Evolutionary conservation across 768 basidiomycete genomes (phyloP).

Genomic region (Lepiota venenata): DNA sequence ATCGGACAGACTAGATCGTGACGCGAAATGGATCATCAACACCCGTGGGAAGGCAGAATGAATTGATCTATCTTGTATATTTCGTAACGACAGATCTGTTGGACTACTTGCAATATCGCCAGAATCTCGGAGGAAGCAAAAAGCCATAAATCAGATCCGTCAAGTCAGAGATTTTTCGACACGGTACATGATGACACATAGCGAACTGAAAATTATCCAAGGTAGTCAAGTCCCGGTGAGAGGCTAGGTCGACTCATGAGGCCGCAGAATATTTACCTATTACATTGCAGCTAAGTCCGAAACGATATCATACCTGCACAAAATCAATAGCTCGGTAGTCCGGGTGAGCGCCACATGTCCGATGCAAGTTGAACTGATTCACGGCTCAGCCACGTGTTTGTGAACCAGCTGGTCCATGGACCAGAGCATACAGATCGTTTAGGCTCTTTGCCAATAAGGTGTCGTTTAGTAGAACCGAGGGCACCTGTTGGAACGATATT

Average conservation of each 20-base stretch:
- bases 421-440: neutral
- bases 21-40: constrained; percentile 12
- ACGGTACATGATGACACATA: no score
- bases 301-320: neutral
- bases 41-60: constrained; percentile 16
- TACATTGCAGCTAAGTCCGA: neutral
- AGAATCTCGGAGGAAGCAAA: constrained; percentile 13
- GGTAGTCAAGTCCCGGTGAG: neutral
- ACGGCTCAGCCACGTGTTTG: neutral
- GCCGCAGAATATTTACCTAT: no score
- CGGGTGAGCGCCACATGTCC: constrained; percentile 1
- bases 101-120: neutral
- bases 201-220: no score
- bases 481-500: neutral
- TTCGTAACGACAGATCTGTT: constrained; percentile 7
- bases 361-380: neutral
- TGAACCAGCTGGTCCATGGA: neutral
- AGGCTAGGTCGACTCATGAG: no score
- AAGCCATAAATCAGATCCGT: constrained; percentile 12
- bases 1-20: constrained; percentile 22
- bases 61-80: neutral
- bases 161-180: neutral
- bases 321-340: neutral
- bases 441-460: neutral
- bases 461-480: constrained; percentile 4